A percentile compares a stretch with the other conserved stretches of the same genome.
These are phyloP conservation scores for Larix kaempferi DNA, from an alignment of 75 land plant species.

Conservation along the genomic window DNA sequence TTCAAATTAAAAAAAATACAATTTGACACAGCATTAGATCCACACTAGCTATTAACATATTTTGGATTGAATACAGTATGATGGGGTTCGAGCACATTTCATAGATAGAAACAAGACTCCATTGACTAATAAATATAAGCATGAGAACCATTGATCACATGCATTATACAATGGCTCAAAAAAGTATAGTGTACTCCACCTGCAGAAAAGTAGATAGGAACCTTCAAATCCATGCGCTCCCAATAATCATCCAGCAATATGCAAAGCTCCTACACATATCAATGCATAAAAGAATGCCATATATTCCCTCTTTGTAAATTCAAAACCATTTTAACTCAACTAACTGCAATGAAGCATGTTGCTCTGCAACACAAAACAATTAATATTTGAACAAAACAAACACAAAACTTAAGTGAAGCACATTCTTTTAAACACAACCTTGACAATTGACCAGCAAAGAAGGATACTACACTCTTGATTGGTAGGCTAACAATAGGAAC, in stretches of 20 bases:
- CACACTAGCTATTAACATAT: neutral
- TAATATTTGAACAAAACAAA: neutral
- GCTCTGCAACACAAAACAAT: neutral
- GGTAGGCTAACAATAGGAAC: no score
- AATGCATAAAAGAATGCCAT: neutral
- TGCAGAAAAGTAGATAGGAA: constrained; percentile 95
- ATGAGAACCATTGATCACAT: neutral
- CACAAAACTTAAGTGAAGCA: neutral
- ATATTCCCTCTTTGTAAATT: neutral
- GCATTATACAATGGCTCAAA: neutral
- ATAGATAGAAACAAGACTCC: neutral
- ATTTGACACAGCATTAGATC: no score
- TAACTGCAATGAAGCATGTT: neutral
- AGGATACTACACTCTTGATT: no score
- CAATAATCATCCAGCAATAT: constrained; percentile 95
- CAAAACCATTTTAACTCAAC: neutral
- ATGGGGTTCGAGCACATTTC: neutral
- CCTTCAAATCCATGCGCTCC: constrained; percentile 89
- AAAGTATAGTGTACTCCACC: constrained; percentile 39
- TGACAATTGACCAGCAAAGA: neutral
- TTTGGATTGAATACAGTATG: neutral
- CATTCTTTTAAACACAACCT: neutral
- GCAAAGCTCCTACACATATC: constrained; percentile 71
- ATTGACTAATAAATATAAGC: neutral
- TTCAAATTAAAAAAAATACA: no score